phyloP scores from a whole-genome alignment of 768 basidiomycete genomes.

The Boletus pseudo-olivaceus region DNA sequence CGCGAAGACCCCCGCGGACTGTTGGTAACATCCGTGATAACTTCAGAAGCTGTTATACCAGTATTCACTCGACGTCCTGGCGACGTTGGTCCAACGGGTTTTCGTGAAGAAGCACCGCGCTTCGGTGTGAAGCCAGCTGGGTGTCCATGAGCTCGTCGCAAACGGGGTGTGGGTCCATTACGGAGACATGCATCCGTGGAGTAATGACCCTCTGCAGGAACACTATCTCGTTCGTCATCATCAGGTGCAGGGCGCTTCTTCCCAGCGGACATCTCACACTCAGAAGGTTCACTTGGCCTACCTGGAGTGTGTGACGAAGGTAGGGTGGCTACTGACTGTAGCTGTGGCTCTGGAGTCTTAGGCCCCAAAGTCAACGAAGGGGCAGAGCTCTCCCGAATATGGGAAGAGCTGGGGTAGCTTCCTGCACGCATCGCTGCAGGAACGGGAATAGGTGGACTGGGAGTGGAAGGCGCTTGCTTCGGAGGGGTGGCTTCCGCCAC shows the following conservation, averaged over 20 bases:
- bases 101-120: conserved; percentile 46
- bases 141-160: conserved; percentile 53
- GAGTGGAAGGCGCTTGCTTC: conserved; percentile 2
- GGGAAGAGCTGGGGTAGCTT: conserved; percentile 7
- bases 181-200: conserved; percentile 34
- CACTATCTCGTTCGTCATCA: conserved; percentile 61
- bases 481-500: conserved; percentile 9
- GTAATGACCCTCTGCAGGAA: conserved; percentile 67
- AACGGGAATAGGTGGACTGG: conserved; percentile 12
- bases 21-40: conserved; percentile 63
- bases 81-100: conserved; percentile 34
- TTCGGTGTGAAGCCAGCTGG: conserved; percentile 74
- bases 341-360: conserved; percentile 52
- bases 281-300: conserved; percentile 29
- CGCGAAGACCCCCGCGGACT: conserved; percentile 43
- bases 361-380: conserved; percentile 42
- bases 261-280: conserved; percentile 41
- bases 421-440: conserved; percentile 5
- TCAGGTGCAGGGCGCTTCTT: conserved; percentile 77
- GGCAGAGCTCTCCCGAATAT: conserved; percentile 35
- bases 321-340: conserved; percentile 9
- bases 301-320: conserved; percentile 49
- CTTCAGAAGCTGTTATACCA: conserved; percentile 33
- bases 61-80: conserved; percentile 47
- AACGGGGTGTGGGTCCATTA: conserved; percentile 52